phyloP scores from a whole-genome alignment of 2,329 filamentous ascomycete genomes.

The Cordyceps cicadae region DNA sequence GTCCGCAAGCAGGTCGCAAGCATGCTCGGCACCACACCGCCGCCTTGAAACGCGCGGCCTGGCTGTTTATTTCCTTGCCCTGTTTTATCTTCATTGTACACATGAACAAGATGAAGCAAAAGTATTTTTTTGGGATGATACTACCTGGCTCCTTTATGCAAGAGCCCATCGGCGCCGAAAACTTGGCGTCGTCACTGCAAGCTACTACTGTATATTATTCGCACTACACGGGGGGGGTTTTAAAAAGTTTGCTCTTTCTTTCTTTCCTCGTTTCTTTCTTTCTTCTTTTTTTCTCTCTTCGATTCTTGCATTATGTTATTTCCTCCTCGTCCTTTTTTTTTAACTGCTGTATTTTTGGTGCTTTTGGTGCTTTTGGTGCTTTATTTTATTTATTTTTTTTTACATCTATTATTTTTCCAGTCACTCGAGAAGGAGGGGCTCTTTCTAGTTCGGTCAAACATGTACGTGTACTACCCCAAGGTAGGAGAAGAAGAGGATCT shows the following conservation, averaged over 20 bases:
- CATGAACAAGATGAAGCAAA: background rate
- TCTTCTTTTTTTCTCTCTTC: background rate
- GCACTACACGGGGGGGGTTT: background rate
- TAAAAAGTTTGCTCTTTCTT: constrained; percentile 5
- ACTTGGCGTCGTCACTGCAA: background rate
- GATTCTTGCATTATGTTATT: background rate
- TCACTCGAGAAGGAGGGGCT: background rate
- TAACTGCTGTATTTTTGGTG: background rate
- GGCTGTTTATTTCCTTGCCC: background rate
- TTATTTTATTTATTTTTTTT: background rate
- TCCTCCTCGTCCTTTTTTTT: background rate
- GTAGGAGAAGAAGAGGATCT: background rate
- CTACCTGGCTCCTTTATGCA: background rate
- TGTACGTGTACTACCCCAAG: background rate
- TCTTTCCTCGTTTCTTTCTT: background rate
- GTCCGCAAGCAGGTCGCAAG: constrained; percentile 48
- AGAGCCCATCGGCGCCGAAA: background rate
- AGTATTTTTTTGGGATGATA: background rate
- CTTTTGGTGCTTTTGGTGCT: too few relatives aligned
- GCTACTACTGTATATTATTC: constrained; percentile 4
- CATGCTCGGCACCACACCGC: constrained; percentile 36
- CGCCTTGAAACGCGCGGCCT: constrained; percentile 18
- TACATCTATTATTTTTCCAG: background rate
- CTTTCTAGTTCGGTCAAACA: background rate
- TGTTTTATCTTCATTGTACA: background rate